Evolutionary conservation across 2,329 filamentous ascomycete genomes (phyloP), one percentile per base, ranked within the genome.

Genomic region (Rhynchosporium graminicola): DNA sequence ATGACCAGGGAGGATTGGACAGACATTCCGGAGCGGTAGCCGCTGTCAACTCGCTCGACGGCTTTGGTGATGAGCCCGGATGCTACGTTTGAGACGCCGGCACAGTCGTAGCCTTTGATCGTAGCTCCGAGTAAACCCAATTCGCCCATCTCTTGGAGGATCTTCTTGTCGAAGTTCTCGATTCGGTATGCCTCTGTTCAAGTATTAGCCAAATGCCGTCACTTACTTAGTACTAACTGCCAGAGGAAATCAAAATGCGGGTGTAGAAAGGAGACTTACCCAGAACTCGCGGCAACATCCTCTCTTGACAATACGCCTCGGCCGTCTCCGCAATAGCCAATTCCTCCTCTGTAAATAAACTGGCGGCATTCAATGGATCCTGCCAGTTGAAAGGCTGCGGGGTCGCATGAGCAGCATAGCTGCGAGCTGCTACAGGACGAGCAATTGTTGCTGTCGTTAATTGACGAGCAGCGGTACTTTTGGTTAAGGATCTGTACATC

Each of bases 1-100:
- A 97, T 97, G 28, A 89, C 90, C n/a, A 97, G 80, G 0, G 92
- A 95, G 64, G 90, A 94, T 76, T 97, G 92, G 26, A 97, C 93
- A 6, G 91, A 96, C 89, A 96, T 96, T 67, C 90, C 92, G 55
- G 91, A 96, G 63, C 93, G 86, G 77, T 96, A 97, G 55, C 92
- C 93, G 64, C 91, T 95, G 74, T 97, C 92, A 33, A 97, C 91
- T 62, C 92, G 85, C 77, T 97, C 92, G 20, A 97, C 91, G 67
- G 93, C 92, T 73, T 92, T 86, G 26, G 91, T 96, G 76, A 97
- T 96, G 67, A 97, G 80, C 28, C 92, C 92, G n/a, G 89, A 89
- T 8, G 92, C 92, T 51, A 97, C 91, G 59, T 88, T 93, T 67
- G 90, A 94, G 31, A 91, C 90, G 59, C 92, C 92, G 4, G 92